Evolutionary conservation across 208 protist species (phyloP), one percentile per base, ranked within the genome.

Genomic region (Herpetomonas samuelpessoai): DNA sequence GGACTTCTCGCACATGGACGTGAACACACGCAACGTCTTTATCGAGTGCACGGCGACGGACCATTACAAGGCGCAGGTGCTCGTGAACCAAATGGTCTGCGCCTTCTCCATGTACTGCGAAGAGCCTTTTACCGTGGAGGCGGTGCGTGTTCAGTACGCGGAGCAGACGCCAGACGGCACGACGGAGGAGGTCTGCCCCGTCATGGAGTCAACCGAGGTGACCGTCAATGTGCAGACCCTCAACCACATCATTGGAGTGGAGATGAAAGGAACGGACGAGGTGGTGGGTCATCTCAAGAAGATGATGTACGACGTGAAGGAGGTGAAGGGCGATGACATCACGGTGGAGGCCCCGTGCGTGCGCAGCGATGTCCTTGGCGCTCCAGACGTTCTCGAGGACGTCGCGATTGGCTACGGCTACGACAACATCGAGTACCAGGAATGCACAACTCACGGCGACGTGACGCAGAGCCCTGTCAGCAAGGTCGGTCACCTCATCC

Each of bases 41-140:
- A 99, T 99, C 72, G 99, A 99, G 74, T 97, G 93, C 74, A 99
- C 99, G 1, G 98, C 97, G 7, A 96, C 92, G 21, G 99, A 99
- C 62, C 74, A 89, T 48, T 97, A 97, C 48, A 98, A 98, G 65
- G 97, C 97, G 18, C 81, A 85, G 54, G 93, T 98, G 24, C 77
- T 99, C 2, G 88, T 99, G 7, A 98, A 99, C 72, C 97, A 93
- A 41, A 85, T 99, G 14, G 88, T 99, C 19, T 86, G 86, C 47
- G 96, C 97, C 76, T 99, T 99, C 65, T 92, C 91, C 10, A 50
- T 79, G 35, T 98, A 99, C 74, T 98, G 93, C 73, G 74, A 79
- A 31, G 48, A 89, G 3, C 88, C 86, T 55, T 98, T 96, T 64
- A 92, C 86, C 9, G 79, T 96, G 16, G 89, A 97, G 70, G 81